Base-by-base conservation (phyloP, 805 yeast genomes). In the Nakazawaea pomicola region DNA sequence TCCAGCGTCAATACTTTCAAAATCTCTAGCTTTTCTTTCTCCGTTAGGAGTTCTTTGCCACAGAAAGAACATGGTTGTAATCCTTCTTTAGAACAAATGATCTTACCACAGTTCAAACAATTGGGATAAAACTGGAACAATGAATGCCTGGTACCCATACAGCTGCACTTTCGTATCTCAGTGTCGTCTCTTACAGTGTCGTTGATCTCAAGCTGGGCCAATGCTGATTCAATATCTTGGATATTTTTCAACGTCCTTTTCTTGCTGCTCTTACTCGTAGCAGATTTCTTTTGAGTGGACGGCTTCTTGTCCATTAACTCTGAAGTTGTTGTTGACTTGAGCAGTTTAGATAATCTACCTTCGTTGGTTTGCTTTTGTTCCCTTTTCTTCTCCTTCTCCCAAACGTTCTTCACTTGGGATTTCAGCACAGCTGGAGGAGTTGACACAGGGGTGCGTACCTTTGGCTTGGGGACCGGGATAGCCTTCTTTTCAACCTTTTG, bases 71-170 rank as follows among this genome's bases (percentile, higher is more conserved):
- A 93, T 3, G 93, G 93, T 45, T 90, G 93, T 18, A 87, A 64
- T 0, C 98, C 98, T 55, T 93, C 98, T 50, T 80, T 81, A 4
- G 74, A 71, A 64, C 99, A 93, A 2, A 93, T 86, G 31, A 93
- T 86, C 58, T 89, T 86, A 9, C 99, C 99, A 58, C 99, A 93
- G 45, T 83, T 80, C 30, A 93, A 62, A 53, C 99, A 93, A 57
- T 93, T 93, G 1, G 99, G 98, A 2, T 95, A 93, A 48, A 83
- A 73, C 43, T 86, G 95, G 47, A 88, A 83, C 23, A 93, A 62
- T 3, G 96, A 95, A 55, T 93, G 99, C 45, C 84, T 67, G 0
- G 83, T 75, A 1, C 91, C 97, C 78, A 82, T 85, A 55, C 98
- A 90, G 47, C 82, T 76, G 56, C 98, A 90, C 4, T 46, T 55